Evolutionary conservation across 805 yeast species (phyloP).

Genomic region (Starmera caribaea): DNA sequence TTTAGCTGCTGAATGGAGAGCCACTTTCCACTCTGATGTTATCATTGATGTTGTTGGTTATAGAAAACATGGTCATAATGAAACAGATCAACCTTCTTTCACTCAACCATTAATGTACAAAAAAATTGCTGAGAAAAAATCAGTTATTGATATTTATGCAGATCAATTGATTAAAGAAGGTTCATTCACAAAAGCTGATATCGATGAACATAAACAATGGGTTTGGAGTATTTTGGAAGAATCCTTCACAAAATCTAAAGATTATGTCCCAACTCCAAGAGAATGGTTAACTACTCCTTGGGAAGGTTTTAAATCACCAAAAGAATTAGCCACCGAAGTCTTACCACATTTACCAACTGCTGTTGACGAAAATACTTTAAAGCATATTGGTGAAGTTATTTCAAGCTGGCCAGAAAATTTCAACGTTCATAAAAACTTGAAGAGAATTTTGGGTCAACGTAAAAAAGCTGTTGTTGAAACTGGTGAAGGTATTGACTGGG

Average conservation of each 20-base stretch:
- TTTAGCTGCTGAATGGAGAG: conserved; percentile 98
- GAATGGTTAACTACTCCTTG: conserved; percentile 99
- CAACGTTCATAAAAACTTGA: conserved; percentile 88
- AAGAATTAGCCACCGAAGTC: conserved; percentile 90
- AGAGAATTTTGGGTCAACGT: conserved; percentile 86
- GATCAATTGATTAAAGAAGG: conserved; percentile 76
- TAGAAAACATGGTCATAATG: conserved; percentile 98
- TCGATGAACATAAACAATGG: conserved; percentile 95
- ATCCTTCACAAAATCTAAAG: conserved; percentile 80
- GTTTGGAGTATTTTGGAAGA: conserved; percentile 93
- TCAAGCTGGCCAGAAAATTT: conserved; percentile 83
- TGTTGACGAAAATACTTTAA: conserved; percentile 59
- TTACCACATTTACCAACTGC: conserved; percentile 96
- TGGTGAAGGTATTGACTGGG: conserved; percentile 97
- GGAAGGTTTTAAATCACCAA: conserved; percentile 98
- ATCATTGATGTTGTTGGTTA: conserved; percentile 96
- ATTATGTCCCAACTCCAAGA: conserved; percentile 81
- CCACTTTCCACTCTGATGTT: conserved; percentile 92
- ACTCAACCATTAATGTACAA: conserved; percentile 98
- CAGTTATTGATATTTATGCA: conserved; percentile 80
- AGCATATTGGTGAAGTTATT: conserved; percentile 67
- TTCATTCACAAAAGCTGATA: conserved; percentile 80
- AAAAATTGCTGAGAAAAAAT: conserved; percentile 79
- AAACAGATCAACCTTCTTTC: conserved; percentile 98
- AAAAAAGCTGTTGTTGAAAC: conserved; percentile 66